Percentiles rank a stretch among this genome's conserved stretches.
These are phyloP conservation scores for Ceratocystis cubensis DNA, from an alignment of 2,329 filamentous ascomycete genomes.

Conservation along the genomic window DNA sequence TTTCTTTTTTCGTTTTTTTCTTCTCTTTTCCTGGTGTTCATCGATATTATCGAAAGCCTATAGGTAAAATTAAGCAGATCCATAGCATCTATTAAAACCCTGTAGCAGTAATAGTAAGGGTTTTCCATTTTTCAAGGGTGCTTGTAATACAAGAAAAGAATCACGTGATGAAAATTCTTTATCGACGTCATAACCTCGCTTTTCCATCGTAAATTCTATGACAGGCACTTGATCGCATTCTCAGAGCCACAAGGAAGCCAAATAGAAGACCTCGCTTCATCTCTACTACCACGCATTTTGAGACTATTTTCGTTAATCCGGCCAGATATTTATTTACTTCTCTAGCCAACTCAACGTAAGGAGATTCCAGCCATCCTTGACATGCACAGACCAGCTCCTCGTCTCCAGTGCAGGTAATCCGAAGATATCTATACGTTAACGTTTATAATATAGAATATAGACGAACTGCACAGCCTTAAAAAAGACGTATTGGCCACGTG, in stretches of 20 bases:
- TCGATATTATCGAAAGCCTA: too few species aligned
- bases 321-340: background rate
- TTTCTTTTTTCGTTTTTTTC: too few species aligned
- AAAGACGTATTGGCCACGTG: background rate
- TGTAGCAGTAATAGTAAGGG: background rate
- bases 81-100: background rate
- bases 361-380: background rate
- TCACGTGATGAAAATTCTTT: background rate
- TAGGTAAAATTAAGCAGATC: background rate
- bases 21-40: too few species aligned
- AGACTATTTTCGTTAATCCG: background rate
- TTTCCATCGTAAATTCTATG: background rate
- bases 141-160: background rate
- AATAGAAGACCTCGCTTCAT: background rate
- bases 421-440: background rate
- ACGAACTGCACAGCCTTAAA: background rate
- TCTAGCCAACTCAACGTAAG: background rate
- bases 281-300: background rate
- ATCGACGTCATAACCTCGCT: background rate
- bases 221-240: background rate
- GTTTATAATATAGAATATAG: background rate
- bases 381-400: conserved; percentile 1
- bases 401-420: background rate
- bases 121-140: background rate
- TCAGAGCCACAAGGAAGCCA: background rate